Evolutionary conservation across 495 filamentous ascomycete genomes (phyloP).

Genomic region (Trichoderma virens): DNA sequence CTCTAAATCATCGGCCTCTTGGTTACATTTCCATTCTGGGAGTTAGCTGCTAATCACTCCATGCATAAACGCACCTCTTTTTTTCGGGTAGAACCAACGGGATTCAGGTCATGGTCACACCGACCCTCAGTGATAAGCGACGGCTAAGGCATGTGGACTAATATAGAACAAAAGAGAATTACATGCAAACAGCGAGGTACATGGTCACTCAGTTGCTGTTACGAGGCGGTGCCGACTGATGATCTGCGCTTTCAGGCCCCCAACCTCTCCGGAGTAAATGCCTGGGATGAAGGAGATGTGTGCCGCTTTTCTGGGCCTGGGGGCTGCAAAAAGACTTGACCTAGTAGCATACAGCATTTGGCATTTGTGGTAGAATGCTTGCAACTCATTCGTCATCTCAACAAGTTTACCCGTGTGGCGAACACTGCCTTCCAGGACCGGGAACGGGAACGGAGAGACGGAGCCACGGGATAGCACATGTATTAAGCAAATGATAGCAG

Average conservation of each 20-base stretch:
- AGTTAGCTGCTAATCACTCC: not conserved
- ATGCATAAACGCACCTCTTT: not conserved
- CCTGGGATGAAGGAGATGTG: too few species aligned
- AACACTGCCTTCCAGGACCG: not conserved
- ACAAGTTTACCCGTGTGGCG: not conserved
- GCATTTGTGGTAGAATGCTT: not conserved
- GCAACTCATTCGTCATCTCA: not conserved
- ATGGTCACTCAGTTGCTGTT: not conserved
- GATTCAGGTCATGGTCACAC: not conserved
- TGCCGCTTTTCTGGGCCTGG: too few species aligned
- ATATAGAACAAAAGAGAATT: not conserved
- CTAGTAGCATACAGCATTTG: not conserved
- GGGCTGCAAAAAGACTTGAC: not conserved
- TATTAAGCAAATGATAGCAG: too few species aligned
- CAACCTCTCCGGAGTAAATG: too few species aligned
- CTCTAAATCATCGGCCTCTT: not conserved
- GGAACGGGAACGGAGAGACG: not conserved
- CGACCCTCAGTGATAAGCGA: not conserved
- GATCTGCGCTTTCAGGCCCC: not conserved
- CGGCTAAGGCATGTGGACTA: not conserved
- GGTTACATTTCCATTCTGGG: not conserved
- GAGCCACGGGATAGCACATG: not conserved
- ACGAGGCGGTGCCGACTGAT: not conserved
- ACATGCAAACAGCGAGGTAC: not conserved
- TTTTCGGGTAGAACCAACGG: not conserved